Percentiles rank a stretch among this genome's conserved stretches.
Evolutionary conservation across 2,329 filamentous ascomycete species (phyloP).

Genomic region (Aphanoascus verrucosus): DNA sequence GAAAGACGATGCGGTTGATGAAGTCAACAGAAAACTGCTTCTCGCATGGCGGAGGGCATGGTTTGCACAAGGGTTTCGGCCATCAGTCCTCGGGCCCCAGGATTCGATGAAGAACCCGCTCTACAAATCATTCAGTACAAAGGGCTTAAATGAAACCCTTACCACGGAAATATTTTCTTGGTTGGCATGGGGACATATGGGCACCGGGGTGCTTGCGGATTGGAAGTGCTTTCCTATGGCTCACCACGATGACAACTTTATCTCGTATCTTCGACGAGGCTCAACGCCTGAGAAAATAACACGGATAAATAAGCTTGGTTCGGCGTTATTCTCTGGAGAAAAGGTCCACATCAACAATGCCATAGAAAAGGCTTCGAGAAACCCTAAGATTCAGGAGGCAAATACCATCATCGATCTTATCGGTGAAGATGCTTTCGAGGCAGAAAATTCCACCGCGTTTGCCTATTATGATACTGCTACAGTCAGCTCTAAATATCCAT

Average conservation of each 20-base stretch:
- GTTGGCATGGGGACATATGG: constrained; percentile 90
- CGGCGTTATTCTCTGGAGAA: constrained; percentile 62
- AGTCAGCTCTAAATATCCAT: constrained; percentile 56
- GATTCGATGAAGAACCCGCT: constrained; percentile 77
- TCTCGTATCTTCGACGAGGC: constrained; percentile 63
- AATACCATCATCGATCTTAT: constrained; percentile 56
- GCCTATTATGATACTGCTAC: constrained; percentile 63
- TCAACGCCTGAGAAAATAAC: constrained; percentile 60
- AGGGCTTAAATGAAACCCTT: constrained; percentile 48
- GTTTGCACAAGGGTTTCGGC: constrained; percentile 89
- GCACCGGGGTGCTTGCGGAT: constrained; percentile 67
- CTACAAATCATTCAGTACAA: constrained; percentile 57
- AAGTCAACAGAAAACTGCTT: constrained; percentile 68
- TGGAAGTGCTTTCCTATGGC: constrained; percentile 80
- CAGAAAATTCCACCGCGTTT: constrained; percentile 58
- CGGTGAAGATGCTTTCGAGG: constrained; percentile 48
- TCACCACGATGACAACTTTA: constrained; percentile 56
- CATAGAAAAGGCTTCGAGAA: constrained; percentile 51
- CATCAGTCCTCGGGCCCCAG: constrained; percentile 64
- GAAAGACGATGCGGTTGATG: constrained; percentile 53
- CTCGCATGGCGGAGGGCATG: constrained; percentile 84
- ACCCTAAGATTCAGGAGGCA: constrained; percentile 44
- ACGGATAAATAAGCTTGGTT: constrained; percentile 60
- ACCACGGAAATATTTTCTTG: constrained; percentile 67
- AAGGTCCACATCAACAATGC: constrained; percentile 53